phyloP scores from a whole-genome alignment of 1,139 yeast species.

The Sugiyamaella xylanicola region DNA sequence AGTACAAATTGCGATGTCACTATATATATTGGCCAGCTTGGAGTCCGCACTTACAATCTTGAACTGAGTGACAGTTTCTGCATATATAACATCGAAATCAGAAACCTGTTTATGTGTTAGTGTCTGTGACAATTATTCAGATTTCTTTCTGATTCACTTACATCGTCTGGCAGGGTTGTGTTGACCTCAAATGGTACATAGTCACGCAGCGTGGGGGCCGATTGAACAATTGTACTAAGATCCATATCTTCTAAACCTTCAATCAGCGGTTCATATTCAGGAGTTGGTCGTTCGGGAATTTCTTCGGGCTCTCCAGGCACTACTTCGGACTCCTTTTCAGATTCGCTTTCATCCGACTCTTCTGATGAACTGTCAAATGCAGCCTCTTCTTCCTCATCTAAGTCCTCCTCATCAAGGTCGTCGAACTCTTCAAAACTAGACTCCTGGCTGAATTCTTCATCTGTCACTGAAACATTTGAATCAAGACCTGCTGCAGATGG shows the following conservation, averaged over 20 bases:
- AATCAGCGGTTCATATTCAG: conserved; percentile 7
- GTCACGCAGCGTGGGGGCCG: conserved; percentile 2
- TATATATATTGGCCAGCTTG: too few relatives aligned
- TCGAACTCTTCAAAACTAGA: conserved; percentile 9
- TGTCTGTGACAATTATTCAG: too few relatives aligned
- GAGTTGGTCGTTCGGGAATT: background rate
- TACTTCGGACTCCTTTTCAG: conserved; percentile 18
- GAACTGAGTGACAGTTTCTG: conserved; percentile 30
- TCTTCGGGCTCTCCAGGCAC: too few relatives aligned
- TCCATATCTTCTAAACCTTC: conserved; percentile 3
- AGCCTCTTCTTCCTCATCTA: conserved; percentile 13
- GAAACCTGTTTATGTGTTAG: conserved; percentile 13
- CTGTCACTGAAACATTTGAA: background rate
- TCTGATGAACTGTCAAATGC: conserved; percentile 12
- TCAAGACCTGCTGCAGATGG: background rate
- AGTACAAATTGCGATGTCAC: too few relatives aligned
- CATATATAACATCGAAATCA: conserved; percentile 25
- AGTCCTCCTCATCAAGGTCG: conserved; percentile 16
- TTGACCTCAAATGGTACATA: conserved; percentile 13
- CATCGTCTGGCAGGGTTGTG: conserved; percentile 7
- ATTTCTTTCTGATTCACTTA: too few relatives aligned
- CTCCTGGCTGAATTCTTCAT: conserved; percentile 2
- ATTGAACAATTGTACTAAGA: background rate
- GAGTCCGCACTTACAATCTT: conserved; percentile 22
- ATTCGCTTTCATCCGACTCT: conserved; percentile 8